Percentiles rank a stretch among this genome's conserved stretches.
Evolutionary conservation across 768 basidiomycete genomes (phyloP).

Genomic region (Lentinula sp.): DNA sequence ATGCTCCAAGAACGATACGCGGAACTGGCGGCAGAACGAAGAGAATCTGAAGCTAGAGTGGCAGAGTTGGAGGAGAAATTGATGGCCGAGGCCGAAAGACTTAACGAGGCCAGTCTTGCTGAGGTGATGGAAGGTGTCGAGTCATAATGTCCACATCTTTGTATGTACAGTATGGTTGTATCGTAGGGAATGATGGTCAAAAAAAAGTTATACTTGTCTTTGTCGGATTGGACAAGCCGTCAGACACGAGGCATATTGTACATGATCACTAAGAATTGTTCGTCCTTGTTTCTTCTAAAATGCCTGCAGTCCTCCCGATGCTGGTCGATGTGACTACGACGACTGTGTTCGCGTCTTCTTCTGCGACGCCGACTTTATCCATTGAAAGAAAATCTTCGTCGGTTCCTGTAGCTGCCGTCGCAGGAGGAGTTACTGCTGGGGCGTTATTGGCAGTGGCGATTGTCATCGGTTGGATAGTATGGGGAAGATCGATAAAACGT

Average conservation of each 20-base stretch:
- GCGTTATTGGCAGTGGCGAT: constrained; percentile 36
- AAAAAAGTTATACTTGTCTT: background rate
- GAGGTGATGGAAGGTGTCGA: constrained; percentile 34
- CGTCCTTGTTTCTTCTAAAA: background rate
- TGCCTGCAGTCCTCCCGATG: background rate
- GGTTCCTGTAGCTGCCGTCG: constrained; percentile 44
- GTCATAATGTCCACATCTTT: background rate
- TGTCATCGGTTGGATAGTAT: constrained; percentile 39
- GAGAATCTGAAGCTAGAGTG: constrained; percentile 53
- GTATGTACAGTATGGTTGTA: background rate
- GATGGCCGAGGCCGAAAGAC: constrained; percentile 77
- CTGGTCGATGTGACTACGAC: constrained; percentile 1
- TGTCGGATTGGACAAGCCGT: background rate
- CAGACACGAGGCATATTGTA: background rate
- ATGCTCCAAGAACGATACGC: constrained; percentile 77
- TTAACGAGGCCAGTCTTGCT: constrained; percentile 72
- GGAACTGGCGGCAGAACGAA: constrained; percentile 71
- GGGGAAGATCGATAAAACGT: constrained; percentile 36
- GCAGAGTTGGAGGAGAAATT: constrained; percentile 75
- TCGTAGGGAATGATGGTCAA: background rate
- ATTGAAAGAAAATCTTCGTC: background rate
- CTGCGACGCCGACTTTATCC: constrained; percentile 1
- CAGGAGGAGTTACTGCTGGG: constrained; percentile 43
- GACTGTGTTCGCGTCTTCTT: constrained; percentile 1
- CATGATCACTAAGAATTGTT: background rate